These are phyloP conservation scores for Cephalotrichum gorgonifer DNA, from an alignment of 2,329 filamentous ascomycete genomes.

Conservation along the genomic window DNA sequence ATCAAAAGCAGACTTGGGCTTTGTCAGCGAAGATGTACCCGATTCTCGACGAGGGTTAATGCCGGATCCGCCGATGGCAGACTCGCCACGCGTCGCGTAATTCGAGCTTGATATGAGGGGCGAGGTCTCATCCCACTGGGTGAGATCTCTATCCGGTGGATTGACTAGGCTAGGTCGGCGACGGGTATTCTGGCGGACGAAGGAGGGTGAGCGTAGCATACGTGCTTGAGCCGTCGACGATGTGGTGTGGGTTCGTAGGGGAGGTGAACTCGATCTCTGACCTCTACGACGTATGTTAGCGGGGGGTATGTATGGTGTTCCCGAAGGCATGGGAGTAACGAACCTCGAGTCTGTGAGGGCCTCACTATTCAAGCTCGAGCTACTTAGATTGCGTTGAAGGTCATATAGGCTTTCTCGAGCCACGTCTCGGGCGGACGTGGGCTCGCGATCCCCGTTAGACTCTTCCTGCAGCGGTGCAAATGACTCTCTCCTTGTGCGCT, in stretches of 20 bases:
- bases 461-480: conserved; percentile 46
- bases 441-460: conserved; percentile 13
- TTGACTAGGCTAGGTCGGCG: conserved; percentile 17
- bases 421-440: conserved; percentile 13
- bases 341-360: conserved; percentile 79
- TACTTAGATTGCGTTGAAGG: conserved; percentile 55
- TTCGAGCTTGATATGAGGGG: conserved; percentile 40
- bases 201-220: background rate
- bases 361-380: conserved; percentile 82
- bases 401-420: conserved; percentile 36
- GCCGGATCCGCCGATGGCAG: background rate
- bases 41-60: background rate
- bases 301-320: background rate
- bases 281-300: background rate
- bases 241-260: conserved; percentile 1
- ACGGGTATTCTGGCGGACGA: background rate
- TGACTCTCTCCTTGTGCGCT: conserved; percentile 65
- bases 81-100: conserved; percentile 17
- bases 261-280: background rate
- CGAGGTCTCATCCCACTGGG: conserved; percentile 36
- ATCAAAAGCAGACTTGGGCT: conserved; percentile 29
- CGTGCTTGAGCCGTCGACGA: background rate
- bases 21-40: conserved; percentile 33
- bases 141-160: conserved; percentile 38
- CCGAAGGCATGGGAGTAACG: conserved; percentile 9